A percentile compares a stretch with the other conserved stretches of the same genome.
phyloP scores from a whole-genome alignment of 2,329 filamentous ascomycete genomes.

The Pseudogymnoascus pannorum region DNA sequence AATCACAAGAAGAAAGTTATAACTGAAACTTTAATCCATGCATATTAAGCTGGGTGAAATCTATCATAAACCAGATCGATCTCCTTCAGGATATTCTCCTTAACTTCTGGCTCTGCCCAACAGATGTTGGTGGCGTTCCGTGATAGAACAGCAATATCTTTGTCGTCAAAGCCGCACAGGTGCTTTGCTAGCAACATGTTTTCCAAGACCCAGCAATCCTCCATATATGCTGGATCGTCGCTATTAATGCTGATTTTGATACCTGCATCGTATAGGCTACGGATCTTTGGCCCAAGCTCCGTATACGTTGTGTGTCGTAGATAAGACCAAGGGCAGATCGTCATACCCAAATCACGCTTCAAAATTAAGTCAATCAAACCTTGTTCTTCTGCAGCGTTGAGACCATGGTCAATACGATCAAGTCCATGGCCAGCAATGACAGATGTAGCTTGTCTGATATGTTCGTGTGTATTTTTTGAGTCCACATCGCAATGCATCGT shows the following conservation, averaged over 20 bases:
- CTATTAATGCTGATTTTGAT: constrained; percentile 38
- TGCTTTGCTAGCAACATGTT: constrained; percentile 39
- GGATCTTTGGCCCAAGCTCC: constrained; percentile 29
- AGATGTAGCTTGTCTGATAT: constrained; percentile 42
- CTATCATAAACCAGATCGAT: constrained; percentile 16
- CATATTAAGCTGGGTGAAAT: background rate
- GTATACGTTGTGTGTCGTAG: constrained; percentile 35
- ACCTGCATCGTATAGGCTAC: constrained; percentile 34
- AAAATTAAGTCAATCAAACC: constrained; percentile 40
- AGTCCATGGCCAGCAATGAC: constrained; percentile 54
- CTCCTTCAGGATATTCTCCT: constrained; percentile 25
- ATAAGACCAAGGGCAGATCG: constrained; percentile 67
- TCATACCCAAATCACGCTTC: constrained; percentile 48
- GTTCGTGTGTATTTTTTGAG: constrained; percentile 62
- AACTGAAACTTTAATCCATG: background rate
- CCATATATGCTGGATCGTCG: constrained; percentile 41
- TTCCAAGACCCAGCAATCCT: constrained; percentile 42
- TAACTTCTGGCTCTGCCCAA: constrained; percentile 38
- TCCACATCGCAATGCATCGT: constrained; percentile 59
- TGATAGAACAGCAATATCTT: constrained; percentile 36
- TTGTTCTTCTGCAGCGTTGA: constrained; percentile 48
- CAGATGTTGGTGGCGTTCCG: constrained; percentile 39
- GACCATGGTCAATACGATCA: constrained; percentile 65
- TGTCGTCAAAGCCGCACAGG: constrained; percentile 34
- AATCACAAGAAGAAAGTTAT: background rate